Percentiles rank a stretch among this genome's conserved stretches.
Evolutionary conservation across 2,329 filamentous ascomycete species (phyloP).

Genomic region (Fusarium pilosicola): DNA sequence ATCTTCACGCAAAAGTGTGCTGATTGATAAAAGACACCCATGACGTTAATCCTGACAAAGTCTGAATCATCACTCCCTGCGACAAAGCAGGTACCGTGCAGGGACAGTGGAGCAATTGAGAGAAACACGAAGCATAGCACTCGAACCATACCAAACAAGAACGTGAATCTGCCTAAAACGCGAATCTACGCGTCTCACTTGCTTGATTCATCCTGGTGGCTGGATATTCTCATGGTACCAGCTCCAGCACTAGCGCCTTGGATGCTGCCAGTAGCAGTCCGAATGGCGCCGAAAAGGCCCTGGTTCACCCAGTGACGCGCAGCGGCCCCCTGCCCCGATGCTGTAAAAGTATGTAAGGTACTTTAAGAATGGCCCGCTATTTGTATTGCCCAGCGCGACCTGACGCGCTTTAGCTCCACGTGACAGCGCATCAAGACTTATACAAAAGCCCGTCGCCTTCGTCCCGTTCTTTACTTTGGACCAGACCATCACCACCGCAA

Average conservation of each 20-base stretch:
- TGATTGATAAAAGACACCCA: slow-evolving; percentile 47
- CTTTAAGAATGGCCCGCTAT: slow-evolving; percentile 40
- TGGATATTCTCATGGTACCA: slow-evolving; percentile 33
- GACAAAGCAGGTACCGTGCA: slow-evolving; percentile 20
- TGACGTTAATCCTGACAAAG: slow-evolving; percentile 39
- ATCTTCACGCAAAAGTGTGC: slow-evolving; percentile 33
- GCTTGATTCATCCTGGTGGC: slow-evolving; percentile 35
- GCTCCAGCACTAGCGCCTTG: slow-evolving; percentile 30
- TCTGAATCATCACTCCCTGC: slow-evolving; percentile 38
- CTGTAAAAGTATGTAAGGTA: background rate
- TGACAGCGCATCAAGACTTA: slow-evolving; percentile 49
- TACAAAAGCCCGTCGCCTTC: slow-evolving; percentile 54
- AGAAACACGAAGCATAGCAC: slow-evolving; percentile 15
- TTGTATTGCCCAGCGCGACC: slow-evolving; percentile 44
- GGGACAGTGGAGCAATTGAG: slow-evolving; percentile 9
- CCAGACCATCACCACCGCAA: slow-evolving; percentile 46
- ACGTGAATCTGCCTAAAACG: slow-evolving; percentile 34
- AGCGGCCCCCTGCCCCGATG: slow-evolving; percentile 24
- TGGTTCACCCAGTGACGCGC: slow-evolving; percentile 40
- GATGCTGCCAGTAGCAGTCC: slow-evolving; percentile 20
- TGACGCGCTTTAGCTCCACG: slow-evolving; percentile 51
- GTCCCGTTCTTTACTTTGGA: slow-evolving; percentile 26
- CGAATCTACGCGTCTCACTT: slow-evolving; percentile 39
- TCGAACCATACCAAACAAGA: slow-evolving; percentile 29
- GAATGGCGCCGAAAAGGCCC: slow-evolving; percentile 31